Conservation (phyloP, 768 basidiomycete genomes). For the Russula vinacea region DNA sequence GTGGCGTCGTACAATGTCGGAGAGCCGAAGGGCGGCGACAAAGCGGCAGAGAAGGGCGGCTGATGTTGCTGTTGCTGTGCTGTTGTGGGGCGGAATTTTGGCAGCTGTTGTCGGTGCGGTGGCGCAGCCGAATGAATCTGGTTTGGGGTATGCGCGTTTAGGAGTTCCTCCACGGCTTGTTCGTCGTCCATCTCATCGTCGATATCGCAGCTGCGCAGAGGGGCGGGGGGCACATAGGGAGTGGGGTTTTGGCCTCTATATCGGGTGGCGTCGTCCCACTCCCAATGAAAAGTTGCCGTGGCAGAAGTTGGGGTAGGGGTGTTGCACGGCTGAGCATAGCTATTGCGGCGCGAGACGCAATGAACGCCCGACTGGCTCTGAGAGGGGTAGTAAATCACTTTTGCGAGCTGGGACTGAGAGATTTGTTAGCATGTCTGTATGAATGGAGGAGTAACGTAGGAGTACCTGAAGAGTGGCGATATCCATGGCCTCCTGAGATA, state of each 20-base stretch:
- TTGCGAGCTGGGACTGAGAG: conserved; percentile 45
- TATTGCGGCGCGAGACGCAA: conserved; percentile 36
- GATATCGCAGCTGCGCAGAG: conserved; percentile 31
- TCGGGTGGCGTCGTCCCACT: conserved; percentile 31
- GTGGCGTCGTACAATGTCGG: conserved; percentile 15
- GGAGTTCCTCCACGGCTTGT: conserved; percentile 46
- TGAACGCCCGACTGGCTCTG: conserved; percentile 29
- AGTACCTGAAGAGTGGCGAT: conserved; percentile 49
- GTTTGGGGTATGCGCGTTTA: conserved; percentile 37
- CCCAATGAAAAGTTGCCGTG: conserved; percentile 36
- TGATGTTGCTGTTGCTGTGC: conserved; percentile 3
- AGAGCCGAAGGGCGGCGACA: conserved; percentile 6
- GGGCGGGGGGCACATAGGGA: conserved; percentile 29
- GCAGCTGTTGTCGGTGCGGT: conserved; percentile 18
- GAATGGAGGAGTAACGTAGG: conserved; percentile 28
- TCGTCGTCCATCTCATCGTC: conserved; percentile 46
- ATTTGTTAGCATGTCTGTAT: not conserved
- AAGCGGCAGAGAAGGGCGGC: conserved; percentile 32
- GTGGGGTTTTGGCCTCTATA: conserved; percentile 10
- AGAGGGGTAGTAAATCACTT: conserved; percentile 42
- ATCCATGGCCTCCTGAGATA: conserved; percentile 53
- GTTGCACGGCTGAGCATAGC: conserved; percentile 41
- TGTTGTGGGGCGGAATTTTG: conserved; percentile 20
- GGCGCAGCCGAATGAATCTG: conserved; percentile 7
- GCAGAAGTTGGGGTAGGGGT: conserved; percentile 39